Base-by-base conservation (phyloP, 139 green algal species). In the Auxenochlorella pyrenoidosa region DNA sequence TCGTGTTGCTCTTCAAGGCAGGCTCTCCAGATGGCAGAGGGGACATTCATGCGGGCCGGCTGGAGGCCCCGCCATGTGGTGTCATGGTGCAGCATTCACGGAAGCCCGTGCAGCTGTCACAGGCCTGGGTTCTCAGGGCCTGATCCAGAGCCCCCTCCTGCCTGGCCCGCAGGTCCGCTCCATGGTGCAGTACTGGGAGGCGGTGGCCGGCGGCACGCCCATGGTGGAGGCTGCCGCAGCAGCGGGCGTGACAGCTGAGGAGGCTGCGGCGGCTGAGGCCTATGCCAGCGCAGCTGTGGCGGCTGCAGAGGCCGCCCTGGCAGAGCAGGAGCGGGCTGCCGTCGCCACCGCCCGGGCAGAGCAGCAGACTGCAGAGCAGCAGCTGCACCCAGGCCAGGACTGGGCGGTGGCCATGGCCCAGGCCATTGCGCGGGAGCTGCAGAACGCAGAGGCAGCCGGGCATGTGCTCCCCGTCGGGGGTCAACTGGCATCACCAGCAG, bases 161-260 rank as follows among this genome's bases (percentile, higher is more conserved):
- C 26, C 28, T 38, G 66, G 24, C 28, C 26, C 30, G 12, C 86
- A 88, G 71, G 87, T 90, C 3, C 82, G 54, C 34, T 82, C 80
- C 28, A 88, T 90, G 87, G 87, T 90, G 26, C 66, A 84, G 28
- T 90, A 88, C 72, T 90, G 71, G 66, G 87, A 90, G 75, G 87
- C 80, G 3, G 47, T 90, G 47, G 87, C 87, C n/a, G 47, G 51
- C 43, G 79, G 71, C 80, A 85, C 80, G 13, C 80, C 79, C 5
- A 15, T 86, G 44, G 54, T 41, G 21, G 66, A 38, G 26, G 66
- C 66, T 40, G 66, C 66, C 30, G 66, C 28, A 41, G 40, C 28
- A 6, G n/a, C 66, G 28, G 70, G 26, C 2, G 80, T 59, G 47
- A 40, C 36, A 18, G 83, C 34, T 26, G 83, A 87, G 28, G 70